Conservation (phyloP, 306 rosid species). For the Lagenaria siceraria region DNA sequence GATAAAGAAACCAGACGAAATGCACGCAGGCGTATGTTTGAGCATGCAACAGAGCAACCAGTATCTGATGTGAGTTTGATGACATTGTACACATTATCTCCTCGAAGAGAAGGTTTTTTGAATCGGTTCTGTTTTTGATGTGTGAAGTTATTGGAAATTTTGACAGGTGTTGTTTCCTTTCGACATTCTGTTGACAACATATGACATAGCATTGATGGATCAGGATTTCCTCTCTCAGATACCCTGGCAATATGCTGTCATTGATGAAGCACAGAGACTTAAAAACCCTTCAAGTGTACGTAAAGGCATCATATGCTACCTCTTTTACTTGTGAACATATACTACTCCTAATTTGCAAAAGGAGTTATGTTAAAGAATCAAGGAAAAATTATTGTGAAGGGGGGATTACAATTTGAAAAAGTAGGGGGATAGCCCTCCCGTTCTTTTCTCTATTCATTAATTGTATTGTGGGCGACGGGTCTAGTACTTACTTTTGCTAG, state of each 20-base stretch:
- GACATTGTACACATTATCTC: neutral
- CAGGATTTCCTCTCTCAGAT: slow-evolving; percentile 93
- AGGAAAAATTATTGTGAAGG: neutral
- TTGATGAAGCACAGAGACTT: slow-evolving; percentile 96
- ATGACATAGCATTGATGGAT: slow-evolving; percentile 75
- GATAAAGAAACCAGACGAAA: slow-evolving; percentile 56
- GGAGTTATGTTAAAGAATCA: neutral
- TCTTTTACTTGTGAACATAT: neutral
- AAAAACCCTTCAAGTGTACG: slow-evolving; percentile 89
- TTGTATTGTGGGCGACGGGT: too few relatives aligned
- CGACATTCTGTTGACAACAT: slow-evolving; percentile 76
- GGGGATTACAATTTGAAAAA: neutral
- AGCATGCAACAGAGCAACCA: slow-evolving; percentile 32
- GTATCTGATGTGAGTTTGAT: slow-evolving; percentile 36
- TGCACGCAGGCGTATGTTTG: slow-evolving; percentile 39
- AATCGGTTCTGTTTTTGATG: slow-evolving; percentile 4
- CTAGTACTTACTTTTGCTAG: too few relatives aligned
- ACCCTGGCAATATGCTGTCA: slow-evolving; percentile 81
- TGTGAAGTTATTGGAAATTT: slow-evolving; percentile 12
- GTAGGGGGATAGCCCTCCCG: too few relatives aligned
- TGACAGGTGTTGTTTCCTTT: slow-evolving; percentile 64
- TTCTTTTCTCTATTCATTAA: too few relatives aligned
- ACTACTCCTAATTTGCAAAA: neutral
- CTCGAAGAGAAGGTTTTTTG: neutral
- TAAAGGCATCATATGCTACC: slow-evolving; percentile 6